Base-by-base conservation (phyloP, 176 grass and related monocot species). In the Zoysia pacifica region DNA sequence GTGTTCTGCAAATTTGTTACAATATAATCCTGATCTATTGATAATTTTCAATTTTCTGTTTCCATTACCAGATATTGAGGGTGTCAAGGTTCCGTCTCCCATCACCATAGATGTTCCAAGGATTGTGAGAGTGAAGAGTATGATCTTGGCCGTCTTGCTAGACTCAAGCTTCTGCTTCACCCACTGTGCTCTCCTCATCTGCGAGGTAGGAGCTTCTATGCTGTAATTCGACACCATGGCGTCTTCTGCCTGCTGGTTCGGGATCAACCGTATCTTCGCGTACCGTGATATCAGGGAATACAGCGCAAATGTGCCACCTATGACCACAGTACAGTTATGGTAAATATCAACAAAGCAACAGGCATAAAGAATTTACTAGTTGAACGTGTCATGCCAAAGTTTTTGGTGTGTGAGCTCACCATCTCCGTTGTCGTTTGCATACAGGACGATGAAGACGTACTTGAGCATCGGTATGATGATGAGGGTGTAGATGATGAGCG, bases 61-160 rank as follows among this genome's bases (percentile, higher is more conserved):
- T 10, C 19, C 3, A 3, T 55, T 84, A 93, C 90, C 93, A 55
- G 93, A 97, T 46, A 97, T 97, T 5, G 80, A 75, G 5, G 93
- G 88, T 7, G 93, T 97, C 65, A 97, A 77, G 47, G 91, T 86
- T 62, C 93, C 93, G 48, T 93, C 90, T 38, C 90, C 83, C 63
- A 97, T 85, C 73, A 93, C 93, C 93, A 97, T 93, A 69, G 86
- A 90, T 36, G 93, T 97, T 14, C 87, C 93, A 15, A 93, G 85
- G 59, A 97, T 93, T 40, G 90, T 97, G 46, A 90, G 40, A 44
- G 55, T 60, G 45, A 91, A 89, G 55, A 97, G 84, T 18, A 66
- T 38, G 44, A 86, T 54, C 80, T 97, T 97, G 38, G 90, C 85
- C 1, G 40, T 46, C 18, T 11, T 76, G 56, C 88, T 90, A 36